A percentile compares a stretch with the other conserved stretches of the same genome.
These are phyloP conservation scores for Luvunga scandens DNA, from an alignment of 345 rosid genomes.

Conservation along the genomic window DNA sequence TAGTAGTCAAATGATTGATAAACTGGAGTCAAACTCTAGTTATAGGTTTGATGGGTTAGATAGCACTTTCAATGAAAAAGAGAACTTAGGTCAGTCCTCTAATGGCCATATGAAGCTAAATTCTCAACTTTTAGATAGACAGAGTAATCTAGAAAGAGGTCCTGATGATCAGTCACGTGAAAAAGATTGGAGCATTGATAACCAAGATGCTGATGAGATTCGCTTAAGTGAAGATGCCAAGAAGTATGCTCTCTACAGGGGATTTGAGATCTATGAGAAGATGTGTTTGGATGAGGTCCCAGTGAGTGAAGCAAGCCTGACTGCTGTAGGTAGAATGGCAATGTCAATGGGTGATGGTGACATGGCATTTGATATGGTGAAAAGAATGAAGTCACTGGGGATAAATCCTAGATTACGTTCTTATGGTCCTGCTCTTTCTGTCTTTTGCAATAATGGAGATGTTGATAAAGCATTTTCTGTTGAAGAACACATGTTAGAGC, in stretches of 20 bases:
- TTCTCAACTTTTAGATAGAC: conserved; percentile 14
- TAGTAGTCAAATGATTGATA: conserved; percentile 7
- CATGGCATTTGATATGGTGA: conserved; percentile 70
- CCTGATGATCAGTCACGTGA: conserved; percentile 4
- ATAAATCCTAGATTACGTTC: conserved; percentile 62
- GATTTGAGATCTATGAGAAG: conserved; percentile 52
- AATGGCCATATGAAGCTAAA: conserved; percentile 13
- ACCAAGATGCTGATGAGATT: conserved; percentile 23
- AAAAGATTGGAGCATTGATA: conserved; percentile 3
- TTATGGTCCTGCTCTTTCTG: conserved; percentile 59
- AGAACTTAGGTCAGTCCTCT: conserved; percentile 14
- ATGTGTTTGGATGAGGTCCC: conserved; percentile 48
- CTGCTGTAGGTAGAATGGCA: conserved; percentile 69
- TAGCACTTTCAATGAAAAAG: conserved; percentile 9
- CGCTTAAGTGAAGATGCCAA: conserved; percentile 44
- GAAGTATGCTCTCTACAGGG: conserved; percentile 50
- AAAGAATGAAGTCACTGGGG: conserved; percentile 51
- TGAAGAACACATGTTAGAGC: conserved; percentile 61
- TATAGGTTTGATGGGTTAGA: conserved; percentile 10
- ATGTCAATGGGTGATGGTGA: conserved; percentile 56
- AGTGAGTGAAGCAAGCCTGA: conserved; percentile 57
- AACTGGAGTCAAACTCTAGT: conserved; percentile 6
- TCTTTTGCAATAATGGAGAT: conserved; percentile 41
- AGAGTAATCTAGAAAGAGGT: background rate
- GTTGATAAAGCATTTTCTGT: conserved; percentile 52